Percentiles rank a stretch among this genome's conserved stretches.
Evolutionary conservation across 306 rosid genomes (phyloP).

Genomic region (Corylus heterophylla): DNA sequence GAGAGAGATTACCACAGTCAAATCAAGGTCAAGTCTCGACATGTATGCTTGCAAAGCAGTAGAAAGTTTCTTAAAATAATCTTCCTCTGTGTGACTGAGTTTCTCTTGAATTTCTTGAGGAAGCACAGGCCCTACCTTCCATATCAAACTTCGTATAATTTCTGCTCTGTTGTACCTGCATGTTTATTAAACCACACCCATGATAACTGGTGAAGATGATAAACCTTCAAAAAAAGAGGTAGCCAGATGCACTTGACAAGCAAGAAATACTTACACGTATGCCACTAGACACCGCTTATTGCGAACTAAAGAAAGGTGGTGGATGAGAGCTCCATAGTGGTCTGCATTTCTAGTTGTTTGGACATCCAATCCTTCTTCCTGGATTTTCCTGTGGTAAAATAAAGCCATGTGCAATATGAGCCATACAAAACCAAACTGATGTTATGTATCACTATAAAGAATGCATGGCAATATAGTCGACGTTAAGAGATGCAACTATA

Average conservation of each 20-base stretch:
- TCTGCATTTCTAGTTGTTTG: constrained; percentile 81
- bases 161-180: constrained; percentile 73
- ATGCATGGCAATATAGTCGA: neutral
- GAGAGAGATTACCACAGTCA: constrained; percentile 73
- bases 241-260: neutral
- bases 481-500: neutral
- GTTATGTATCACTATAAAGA: neutral
- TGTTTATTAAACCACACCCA: constrained; percentile 18
- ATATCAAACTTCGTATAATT: constrained; percentile 53
- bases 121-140: constrained; percentile 79
- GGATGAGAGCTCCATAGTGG: constrained; percentile 80
- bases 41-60: constrained; percentile 61
- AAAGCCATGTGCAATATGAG: constrained; percentile 7
- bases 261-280: constrained; percentile 51
- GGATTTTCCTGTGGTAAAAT: constrained; percentile 63
- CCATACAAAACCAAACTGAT: neutral
- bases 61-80: constrained; percentile 74
- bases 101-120: constrained; percentile 76
- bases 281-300: constrained; percentile 90
- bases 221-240: neutral
- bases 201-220: neutral
- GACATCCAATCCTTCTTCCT: constrained; percentile 81
- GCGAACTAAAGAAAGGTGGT: constrained; percentile 83
- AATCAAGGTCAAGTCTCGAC: constrained; percentile 59
- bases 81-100: constrained; percentile 70